Evolutionary conservation across 148 eudicot genomes (phyloP).

Genomic region (Nyssa sinensis): DNA sequence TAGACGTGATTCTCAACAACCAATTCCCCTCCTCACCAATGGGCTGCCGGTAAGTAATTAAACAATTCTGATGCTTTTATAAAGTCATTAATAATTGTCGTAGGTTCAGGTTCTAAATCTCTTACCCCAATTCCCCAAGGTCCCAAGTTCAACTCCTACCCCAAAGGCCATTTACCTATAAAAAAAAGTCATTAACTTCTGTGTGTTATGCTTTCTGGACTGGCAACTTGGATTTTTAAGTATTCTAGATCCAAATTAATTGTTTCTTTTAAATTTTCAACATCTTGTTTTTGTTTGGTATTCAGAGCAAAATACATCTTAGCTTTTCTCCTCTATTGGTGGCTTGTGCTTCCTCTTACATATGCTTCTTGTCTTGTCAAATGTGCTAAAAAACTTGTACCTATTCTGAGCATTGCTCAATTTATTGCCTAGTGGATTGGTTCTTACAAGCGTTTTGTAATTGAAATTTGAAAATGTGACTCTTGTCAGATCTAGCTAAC

Average conservation of each 20-base stretch:
- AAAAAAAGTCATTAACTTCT: background rate
- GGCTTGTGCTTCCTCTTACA: no score
- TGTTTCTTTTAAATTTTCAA: background rate
- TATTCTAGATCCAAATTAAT: background rate
- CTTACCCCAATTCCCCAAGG: no score
- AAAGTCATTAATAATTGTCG: no score
- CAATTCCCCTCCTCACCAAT: slow-evolving; percentile 87
- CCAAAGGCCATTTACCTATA: no score
- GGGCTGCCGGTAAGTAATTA: slow-evolving; percentile 63
- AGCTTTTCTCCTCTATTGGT: background rate
- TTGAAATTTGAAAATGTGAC: no score
- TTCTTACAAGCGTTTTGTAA: background rate
- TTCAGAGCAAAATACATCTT: background rate
- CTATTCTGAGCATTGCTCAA: no score
- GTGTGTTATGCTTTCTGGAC: slow-evolving; percentile 1
- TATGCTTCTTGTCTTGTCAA: no score
- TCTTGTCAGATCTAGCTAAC: no score
- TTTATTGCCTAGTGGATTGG: slow-evolving; percentile 1
- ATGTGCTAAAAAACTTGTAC: background rate
- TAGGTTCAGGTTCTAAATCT: no score
- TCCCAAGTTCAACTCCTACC: no score
- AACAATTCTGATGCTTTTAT: slow-evolving; percentile 1
- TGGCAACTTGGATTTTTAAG: background rate
- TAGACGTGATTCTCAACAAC: slow-evolving; percentile 76
- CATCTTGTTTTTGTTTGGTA: background rate